phyloP scores from a whole-genome alignment of 257 asterid species.

The Buddleja alternifolia region DNA sequence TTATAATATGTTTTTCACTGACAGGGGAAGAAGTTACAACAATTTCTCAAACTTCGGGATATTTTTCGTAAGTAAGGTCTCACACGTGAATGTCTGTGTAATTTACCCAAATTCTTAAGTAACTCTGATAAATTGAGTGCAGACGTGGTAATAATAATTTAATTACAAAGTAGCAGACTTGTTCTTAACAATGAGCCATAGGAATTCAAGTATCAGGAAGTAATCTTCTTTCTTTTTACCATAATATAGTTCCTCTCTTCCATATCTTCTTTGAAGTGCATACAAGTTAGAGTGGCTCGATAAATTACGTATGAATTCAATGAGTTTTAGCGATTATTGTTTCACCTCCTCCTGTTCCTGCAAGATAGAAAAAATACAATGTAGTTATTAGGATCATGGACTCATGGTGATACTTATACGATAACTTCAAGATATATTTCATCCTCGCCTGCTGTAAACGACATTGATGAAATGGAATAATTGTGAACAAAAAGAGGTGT shows the following conservation, averaged over 20 bases:
- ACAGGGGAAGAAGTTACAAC: no score
- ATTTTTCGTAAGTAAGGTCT: no score
- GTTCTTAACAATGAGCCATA: conserved; percentile 13
- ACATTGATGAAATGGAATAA: no score
- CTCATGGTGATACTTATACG: not conserved
- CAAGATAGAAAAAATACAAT: not conserved
- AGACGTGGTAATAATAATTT: conserved; percentile 1
- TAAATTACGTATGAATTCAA: not conserved
- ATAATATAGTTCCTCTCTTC: not conserved
- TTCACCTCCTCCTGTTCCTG: conserved; percentile 43
- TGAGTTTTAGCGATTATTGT: not conserved
- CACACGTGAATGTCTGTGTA: no score
- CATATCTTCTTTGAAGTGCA: conserved; percentile 14
- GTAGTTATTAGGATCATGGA: not conserved
- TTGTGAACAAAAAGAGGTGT: no score
- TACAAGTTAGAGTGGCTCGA: conserved; percentile 7
- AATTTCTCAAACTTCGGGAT: no score
- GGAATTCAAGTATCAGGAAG: conserved; percentile 1
- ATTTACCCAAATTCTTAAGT: not conserved
- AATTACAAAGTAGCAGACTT: conserved; percentile 15
- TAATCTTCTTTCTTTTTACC: conserved; percentile 7
- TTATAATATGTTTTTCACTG: no score
- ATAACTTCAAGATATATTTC: not conserved
- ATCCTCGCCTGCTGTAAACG: no score
- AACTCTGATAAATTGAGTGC: conserved; percentile 16